phyloP scores from a whole-genome alignment of 1,284 basidiomycete genomes.

The Inonotus obliquus region DNA sequence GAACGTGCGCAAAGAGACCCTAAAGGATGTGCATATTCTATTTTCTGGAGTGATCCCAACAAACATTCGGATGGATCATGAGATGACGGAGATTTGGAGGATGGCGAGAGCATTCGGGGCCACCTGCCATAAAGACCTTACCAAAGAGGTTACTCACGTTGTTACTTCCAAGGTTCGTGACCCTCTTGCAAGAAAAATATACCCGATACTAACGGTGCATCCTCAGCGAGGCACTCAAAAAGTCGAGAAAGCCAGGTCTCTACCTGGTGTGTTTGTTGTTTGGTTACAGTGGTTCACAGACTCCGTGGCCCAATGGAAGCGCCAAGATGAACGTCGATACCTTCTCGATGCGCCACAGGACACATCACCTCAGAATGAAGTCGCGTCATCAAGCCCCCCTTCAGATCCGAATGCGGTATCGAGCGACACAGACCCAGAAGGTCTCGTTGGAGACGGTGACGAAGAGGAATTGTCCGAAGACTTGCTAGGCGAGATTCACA shows the following conservation, averaged over 20 bases:
- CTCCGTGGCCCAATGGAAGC: conserved; percentile 76
- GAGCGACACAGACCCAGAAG: conserved; percentile 60
- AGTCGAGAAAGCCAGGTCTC: conserved; percentile 73
- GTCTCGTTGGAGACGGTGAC: conserved; percentile 60
- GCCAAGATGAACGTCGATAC: conserved; percentile 70
- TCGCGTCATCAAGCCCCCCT: conserved; percentile 40
- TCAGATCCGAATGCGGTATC: conserved; percentile 53
- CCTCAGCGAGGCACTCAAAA: conserved; percentile 84
- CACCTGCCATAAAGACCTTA: conserved; percentile 66
- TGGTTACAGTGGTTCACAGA: conserved; percentile 88
- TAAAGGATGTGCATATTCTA: conserved; percentile 75
- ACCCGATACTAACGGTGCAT: neutral
- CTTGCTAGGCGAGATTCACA: conserved; percentile 19
- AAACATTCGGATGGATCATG: conserved; percentile 55
- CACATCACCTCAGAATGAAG: conserved; percentile 25
- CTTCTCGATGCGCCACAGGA: conserved; percentile 49
- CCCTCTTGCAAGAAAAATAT: neutral
- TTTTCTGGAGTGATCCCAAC: conserved; percentile 95
- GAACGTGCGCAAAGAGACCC: conserved; percentile 67
- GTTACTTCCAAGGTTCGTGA: conserved; percentile 74
- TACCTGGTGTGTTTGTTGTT: conserved; percentile 74
- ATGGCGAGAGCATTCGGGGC: conserved; percentile 89
- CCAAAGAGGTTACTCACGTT: conserved; percentile 78
- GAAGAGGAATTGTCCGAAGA: conserved; percentile 27
- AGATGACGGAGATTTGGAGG: conserved; percentile 85